Percentiles rank a stretch among this genome's conserved stretches.
Evolutionary conservation across 371 early-diverging fungal genomes (phyloP).

Genomic region (Dinochytrium kinnereticum): DNA sequence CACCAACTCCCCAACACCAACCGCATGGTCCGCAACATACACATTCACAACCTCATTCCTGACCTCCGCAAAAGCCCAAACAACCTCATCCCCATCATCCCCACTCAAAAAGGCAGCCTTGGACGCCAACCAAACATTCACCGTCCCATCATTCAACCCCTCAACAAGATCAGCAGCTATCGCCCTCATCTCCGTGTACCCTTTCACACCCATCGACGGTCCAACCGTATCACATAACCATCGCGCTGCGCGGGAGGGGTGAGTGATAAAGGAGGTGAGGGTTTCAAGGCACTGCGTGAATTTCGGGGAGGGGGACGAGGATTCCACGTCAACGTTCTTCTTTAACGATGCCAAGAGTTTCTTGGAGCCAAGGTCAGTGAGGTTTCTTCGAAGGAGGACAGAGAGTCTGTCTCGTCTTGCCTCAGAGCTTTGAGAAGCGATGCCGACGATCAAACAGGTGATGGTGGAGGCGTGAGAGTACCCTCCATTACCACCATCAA

Average conservation of each 20-base stretch:
- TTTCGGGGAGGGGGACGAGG: constrained; percentile 7
- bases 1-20: constrained; percentile 25
- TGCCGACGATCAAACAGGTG: not conserved
- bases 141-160: constrained; percentile 21
- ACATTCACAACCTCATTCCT: constrained; percentile 13
- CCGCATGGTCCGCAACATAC: constrained; percentile 12
- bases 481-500: no score
- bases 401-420: not conserved
- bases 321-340: constrained; percentile 35
- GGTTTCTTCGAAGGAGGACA: not conserved
- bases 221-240: not conserved
- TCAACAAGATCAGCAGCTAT: not conserved
- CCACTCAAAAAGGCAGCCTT: constrained; percentile 36
- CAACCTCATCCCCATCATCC: not conserved
- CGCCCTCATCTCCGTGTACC: not conserved
- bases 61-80: not conserved
- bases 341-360: constrained; percentile 29
- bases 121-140: constrained; percentile 32
- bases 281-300: constrained; percentile 5
- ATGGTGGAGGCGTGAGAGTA: not conserved
- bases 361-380: constrained; percentile 30
- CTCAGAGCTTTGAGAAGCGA: constrained; percentile 15
- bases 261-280: constrained; percentile 9
- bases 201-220: not conserved
- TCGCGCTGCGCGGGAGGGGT: constrained; percentile 6